Conservation (phyloP, 148 eudicot species). For the Cornus kousa region DNA sequence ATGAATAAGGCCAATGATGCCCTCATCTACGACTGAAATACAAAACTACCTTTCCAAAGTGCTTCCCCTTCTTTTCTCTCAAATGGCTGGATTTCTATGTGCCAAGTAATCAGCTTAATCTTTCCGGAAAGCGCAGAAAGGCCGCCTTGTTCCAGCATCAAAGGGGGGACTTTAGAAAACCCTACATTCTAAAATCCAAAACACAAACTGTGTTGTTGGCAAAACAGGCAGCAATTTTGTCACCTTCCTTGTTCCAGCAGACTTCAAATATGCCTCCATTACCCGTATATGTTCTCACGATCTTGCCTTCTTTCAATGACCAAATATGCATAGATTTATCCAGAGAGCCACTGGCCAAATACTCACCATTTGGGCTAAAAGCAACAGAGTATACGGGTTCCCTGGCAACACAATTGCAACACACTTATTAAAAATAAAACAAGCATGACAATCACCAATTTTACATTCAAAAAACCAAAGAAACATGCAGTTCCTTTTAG, state of each 20-base stretch:
- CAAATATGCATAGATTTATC: conserved; percentile 74
- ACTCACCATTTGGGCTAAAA: conserved; percentile 88
- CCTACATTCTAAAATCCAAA: conserved; percentile 57
- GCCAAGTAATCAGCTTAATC: not conserved
- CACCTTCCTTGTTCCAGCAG: conserved; percentile 91
- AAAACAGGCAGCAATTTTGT: conserved; percentile 83
- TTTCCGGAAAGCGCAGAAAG: too few relatives aligned
- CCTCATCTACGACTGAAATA: not conserved
- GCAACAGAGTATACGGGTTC: conserved; percentile 85
- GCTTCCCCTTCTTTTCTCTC: not conserved
- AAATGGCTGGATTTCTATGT: not conserved
- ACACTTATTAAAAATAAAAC: conserved; percentile 1
- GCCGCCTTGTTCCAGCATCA: not conserved
- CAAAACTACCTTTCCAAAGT: not conserved
- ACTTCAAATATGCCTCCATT: conserved; percentile 89
- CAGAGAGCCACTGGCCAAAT: conserved; percentile 81
- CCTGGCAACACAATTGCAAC: conserved; percentile 43
- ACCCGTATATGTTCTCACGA: conserved; percentile 69
- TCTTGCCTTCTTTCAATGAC: conserved; percentile 76
- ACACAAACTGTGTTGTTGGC: conserved; percentile 73
- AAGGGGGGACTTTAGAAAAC: not conserved
- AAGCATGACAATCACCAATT: not conserved
- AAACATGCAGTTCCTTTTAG: not conserved
- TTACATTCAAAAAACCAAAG: too few relatives aligned
- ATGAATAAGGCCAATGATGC: not conserved